A percentile compares a stretch with the other conserved stretches of the same genome.
These are phyloP conservation scores for Pulchroboletus neoregius DNA, from an alignment of 1,284 basidiomycete species.

Conservation along the genomic window DNA sequence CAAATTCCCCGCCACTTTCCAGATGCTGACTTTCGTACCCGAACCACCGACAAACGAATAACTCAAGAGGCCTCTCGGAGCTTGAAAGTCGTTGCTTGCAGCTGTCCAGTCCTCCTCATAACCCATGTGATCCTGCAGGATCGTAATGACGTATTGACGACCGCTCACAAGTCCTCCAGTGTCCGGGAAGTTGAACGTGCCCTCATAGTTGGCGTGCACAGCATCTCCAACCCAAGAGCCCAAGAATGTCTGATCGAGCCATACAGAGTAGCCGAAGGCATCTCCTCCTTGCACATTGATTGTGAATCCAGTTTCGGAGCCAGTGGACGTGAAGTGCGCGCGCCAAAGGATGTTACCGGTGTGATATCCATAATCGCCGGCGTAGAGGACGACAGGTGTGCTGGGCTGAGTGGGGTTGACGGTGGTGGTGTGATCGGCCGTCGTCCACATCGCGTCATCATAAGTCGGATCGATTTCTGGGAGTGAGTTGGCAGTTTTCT, in stretches of 20 bases:
- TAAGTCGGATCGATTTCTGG: slow-evolving; percentile 29
- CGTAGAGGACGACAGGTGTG: slow-evolving; percentile 43
- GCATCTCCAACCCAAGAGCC: slow-evolving; percentile 47
- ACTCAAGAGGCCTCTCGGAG: slow-evolving; percentile 42
- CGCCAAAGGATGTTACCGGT: slow-evolving; percentile 55
- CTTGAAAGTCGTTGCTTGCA: slow-evolving; percentile 43
- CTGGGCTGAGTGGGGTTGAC: slow-evolving; percentile 36
- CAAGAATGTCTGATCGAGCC: slow-evolving; percentile 46
- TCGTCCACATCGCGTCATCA: slow-evolving; percentile 38
- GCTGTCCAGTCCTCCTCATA: slow-evolving; percentile 43
- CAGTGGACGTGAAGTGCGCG: slow-evolving; percentile 44
- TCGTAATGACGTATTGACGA: slow-evolving; percentile 43
- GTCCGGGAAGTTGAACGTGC: slow-evolving; percentile 29
- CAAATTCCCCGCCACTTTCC: slow-evolving; percentile 49
- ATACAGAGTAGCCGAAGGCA: slow-evolving; percentile 48
- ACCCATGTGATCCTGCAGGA: slow-evolving; percentile 55
- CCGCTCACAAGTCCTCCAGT: slow-evolving; percentile 19
- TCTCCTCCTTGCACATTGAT: slow-evolving; percentile 43
- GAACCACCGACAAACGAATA: slow-evolving; percentile 42
- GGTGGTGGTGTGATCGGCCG: slow-evolving; percentile 37
- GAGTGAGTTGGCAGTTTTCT: slow-evolving; percentile 28
- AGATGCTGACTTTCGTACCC: slow-evolving; percentile 34
- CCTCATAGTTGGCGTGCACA: slow-evolving; percentile 32
- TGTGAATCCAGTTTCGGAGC: slow-evolving; percentile 40
- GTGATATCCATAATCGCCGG: slow-evolving; percentile 53